Percentiles rank a stretch among this genome's conserved stretches.
These are phyloP conservation scores for Didymella pinodella DNA, from an alignment of 2,329 filamentous ascomycete species.

Conservation along the genomic window DNA sequence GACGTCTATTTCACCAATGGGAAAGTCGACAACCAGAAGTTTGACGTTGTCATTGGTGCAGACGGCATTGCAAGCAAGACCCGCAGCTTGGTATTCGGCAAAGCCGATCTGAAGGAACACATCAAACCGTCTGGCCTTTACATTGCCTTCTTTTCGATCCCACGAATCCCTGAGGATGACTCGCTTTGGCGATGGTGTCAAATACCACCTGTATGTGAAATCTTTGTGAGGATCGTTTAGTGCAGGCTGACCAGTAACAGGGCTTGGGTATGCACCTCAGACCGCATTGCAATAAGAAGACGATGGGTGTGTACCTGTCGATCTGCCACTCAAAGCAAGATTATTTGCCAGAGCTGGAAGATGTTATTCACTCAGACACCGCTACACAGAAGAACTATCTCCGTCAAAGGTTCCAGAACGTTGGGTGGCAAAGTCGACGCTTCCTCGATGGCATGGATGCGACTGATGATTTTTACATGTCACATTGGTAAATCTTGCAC, in stretches of 20 bases:
- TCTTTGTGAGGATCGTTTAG: no score
- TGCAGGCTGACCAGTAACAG: background rate
- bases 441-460: conserved; percentile 55
- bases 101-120: conserved; percentile 27
- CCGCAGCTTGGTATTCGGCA: conserved; percentile 36
- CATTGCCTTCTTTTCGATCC: conserved; percentile 45
- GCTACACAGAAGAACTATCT: conserved; percentile 54
- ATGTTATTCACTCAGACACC: conserved; percentile 40
- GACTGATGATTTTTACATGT: conserved; percentile 30
- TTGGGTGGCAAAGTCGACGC: conserved; percentile 57
- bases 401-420: conserved; percentile 45
- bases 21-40: conserved; percentile 27
- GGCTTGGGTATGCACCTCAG: conserved; percentile 36
- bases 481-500: background rate
- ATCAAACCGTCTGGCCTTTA: conserved; percentile 38
- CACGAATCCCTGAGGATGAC: conserved; percentile 29
- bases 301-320: conserved; percentile 37
- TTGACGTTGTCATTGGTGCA: conserved; percentile 42
- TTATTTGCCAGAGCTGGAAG: conserved; percentile 26
- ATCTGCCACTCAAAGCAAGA: conserved; percentile 31
- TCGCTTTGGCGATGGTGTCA: conserved; percentile 39
- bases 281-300: conserved; percentile 37
- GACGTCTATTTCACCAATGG: conserved; percentile 37
- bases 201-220: conserved; percentile 17
- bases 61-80: conserved; percentile 41